Base-by-base conservation (phyloP, 495 filamentous ascomycete species). In the Penicillium malachiteum region DNA sequence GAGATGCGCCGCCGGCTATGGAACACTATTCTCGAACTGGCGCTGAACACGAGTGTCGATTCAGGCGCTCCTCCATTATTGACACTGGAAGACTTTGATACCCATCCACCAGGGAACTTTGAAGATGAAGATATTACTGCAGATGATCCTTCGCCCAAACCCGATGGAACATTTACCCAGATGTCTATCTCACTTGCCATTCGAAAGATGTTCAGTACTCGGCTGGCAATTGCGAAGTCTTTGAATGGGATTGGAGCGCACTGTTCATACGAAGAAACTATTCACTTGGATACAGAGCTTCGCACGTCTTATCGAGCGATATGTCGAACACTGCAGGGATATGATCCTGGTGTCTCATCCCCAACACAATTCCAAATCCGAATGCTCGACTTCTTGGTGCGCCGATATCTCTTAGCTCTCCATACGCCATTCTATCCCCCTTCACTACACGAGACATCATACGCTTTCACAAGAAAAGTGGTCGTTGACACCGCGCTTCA, bases 1-100 rank as follows among this genome's bases (percentile, higher is more conserved):
- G 86, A 89, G 60, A 78, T 86, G 70, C 77, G 84, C 3, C 68
- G 84, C 8, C 70, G 86, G 35, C 59, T 89, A 9, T 87, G 85
- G 85, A 82, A 81, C 41, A 83, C 81, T 1, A 74, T 84, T 5
- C 18, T 87, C 16, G 84, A 86, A 58, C 58, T 85, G 3, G 58
- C 63, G 8, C 48, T 86, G 9, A 76, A 81, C 32, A 75, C 81
- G 1, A 79, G 80, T 55, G 55, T 87, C 35, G 71, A 72, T n/a
- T 71, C 75, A 1, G 83, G 82, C 0, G 78, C 71, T 1, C 72
- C 80, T 9, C 77, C 80, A 1, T 61, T 83, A 12, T 35, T 86
- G 7, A 70, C 76, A 0, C 26, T 73, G 0, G 58, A 73, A 3
- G 81, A 86, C 55, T 85, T 77, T 39, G 81, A 86, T 50, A 83